These are phyloP conservation scores for Dendrobium huoshanense DNA, from an alignment of 106 monocot genomes.

Conservation along the genomic window DNA sequence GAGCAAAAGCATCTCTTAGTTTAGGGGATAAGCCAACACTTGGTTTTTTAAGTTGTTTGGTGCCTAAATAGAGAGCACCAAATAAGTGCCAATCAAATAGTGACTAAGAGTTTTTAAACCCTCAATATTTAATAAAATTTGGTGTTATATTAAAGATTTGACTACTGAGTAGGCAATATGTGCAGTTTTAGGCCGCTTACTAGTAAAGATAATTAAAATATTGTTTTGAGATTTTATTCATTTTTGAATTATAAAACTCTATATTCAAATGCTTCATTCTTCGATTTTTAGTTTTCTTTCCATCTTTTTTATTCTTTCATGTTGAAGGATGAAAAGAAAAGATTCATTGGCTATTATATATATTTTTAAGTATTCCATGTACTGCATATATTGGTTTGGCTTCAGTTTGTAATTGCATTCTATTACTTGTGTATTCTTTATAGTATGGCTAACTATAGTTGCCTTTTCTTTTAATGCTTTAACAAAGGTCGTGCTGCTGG, in stretches of 20 bases:
- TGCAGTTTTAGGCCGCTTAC: no score
- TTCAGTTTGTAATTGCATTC: background rate
- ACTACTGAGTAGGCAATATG: no score
- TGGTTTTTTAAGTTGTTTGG: no score
- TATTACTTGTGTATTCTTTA: background rate
- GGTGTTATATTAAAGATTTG: no score
- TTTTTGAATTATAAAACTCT: background rate
- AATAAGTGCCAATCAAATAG: no score
- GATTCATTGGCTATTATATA: background rate
- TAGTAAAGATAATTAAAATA: no score
- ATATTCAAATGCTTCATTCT: background rate
- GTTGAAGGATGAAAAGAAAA: background rate
- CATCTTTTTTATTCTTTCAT: background rate
- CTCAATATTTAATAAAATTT: no score
- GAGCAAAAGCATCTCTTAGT: no score
- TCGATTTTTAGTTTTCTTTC: background rate
- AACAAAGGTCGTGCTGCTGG: conserved; percentile 70
- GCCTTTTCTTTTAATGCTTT: background rate
- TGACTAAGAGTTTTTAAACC: no score
- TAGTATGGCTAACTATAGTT: background rate
- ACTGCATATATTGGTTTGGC: background rate
- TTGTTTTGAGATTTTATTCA: conserved; percentile 1
- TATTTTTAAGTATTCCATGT: background rate
- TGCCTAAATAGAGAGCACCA: no score
- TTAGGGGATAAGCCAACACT: no score